Base-by-base conservation (phyloP, 2,329 filamentous ascomycete species). In the Colletotrichum musae region DNA sequence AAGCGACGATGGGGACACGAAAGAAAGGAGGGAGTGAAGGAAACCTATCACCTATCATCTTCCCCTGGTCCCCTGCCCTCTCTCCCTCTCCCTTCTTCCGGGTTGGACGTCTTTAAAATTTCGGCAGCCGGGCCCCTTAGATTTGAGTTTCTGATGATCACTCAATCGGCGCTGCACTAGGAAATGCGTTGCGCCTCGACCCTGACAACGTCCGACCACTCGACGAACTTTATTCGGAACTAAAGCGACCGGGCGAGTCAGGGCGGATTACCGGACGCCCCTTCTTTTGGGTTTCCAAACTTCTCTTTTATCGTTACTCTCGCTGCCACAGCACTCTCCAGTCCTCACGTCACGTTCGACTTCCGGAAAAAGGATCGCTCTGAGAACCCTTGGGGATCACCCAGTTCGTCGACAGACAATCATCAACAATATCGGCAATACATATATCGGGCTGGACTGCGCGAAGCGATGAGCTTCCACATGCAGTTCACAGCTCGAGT, bases 171-270 rank as follows among this genome's bases (percentile, higher is more conserved):
- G 43, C 5, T 32, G 32, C n/a, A 39, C 32, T 36, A 47, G 21
- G 48, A 56, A 57, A 28, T 57, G 56, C 36, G 15, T 51, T 56
- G n/a, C 61, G 60, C 62, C 50, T 45, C 43, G 36, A 50, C 43
- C 61, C 50, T 60, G 45, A 43, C 28, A 60, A 56, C 18, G 24
- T 56, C 56, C 56, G 56, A 66, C 62, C 62, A 59, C 26, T 21
- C 24, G 50, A 60, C 24, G 43, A 69, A 69, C 66, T 66, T 61
- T 66, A 59, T 45, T 26, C 51, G 45, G 61, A 39, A 52, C 21
- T 32, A 56, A 18, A 32, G 41, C 50, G 50, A 16, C 36, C 56
- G 66, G 54, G 43, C 62, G 62, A 69, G 56, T 69, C 66, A 66
- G 62, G 36, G 18, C 36, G 18, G n/a, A 16, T 36, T 39, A 51